A percentile compares a stretch with the other conserved stretches of the same genome.
phyloP scores from a whole-genome alignment of 768 basidiomycete species.

The Suillus hirtellus region DNA sequence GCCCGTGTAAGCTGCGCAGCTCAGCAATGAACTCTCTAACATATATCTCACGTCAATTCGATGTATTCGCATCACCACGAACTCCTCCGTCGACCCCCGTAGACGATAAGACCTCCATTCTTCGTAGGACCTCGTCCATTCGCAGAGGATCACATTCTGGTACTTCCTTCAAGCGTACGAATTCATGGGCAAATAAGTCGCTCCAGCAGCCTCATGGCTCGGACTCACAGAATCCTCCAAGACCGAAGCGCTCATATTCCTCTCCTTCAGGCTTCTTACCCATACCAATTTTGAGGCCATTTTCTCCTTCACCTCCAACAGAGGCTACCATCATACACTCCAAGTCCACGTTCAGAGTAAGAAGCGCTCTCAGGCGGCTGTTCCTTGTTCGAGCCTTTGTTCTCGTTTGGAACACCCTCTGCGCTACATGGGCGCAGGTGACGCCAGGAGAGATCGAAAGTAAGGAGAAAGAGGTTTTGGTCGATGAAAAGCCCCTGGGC shows the following conservation, averaged over 20 bases:
- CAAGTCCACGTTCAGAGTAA: slow-evolving; percentile 40
- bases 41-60: slow-evolving; percentile 81
- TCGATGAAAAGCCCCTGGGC: slow-evolving; percentile 12
- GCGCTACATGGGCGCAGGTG: slow-evolving; percentile 58
- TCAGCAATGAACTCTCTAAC: slow-evolving; percentile 74
- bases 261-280: slow-evolving; percentile 54
- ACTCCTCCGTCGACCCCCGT: slow-evolving; percentile 60
- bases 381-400: slow-evolving; percentile 73
- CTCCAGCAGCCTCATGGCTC: slow-evolving; percentile 43
- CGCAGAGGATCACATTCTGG: slow-evolving; percentile 31
- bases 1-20: slow-evolving; percentile 10
- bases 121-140: slow-evolving; percentile 24
- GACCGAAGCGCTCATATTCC: slow-evolving; percentile 61
- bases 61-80: slow-evolving; percentile 64
- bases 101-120: slow-evolving; percentile 35
- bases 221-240: slow-evolving; percentile 24
- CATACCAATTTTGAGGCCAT: slow-evolving; percentile 32
- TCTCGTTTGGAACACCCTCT: slow-evolving; percentile 68
- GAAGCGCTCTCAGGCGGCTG: slow-evolving; percentile 52
- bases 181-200: slow-evolving; percentile 58
- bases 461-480: slow-evolving; percentile 14
- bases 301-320: slow-evolving; percentile 29
- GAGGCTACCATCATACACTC: slow-evolving; percentile 37
- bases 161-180: slow-evolving; percentile 45
- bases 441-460: slow-evolving; percentile 26